Conservation (phyloP, 2,329 filamentous ascomycete genomes). For the Hymenoscyphus linearis region DNA sequence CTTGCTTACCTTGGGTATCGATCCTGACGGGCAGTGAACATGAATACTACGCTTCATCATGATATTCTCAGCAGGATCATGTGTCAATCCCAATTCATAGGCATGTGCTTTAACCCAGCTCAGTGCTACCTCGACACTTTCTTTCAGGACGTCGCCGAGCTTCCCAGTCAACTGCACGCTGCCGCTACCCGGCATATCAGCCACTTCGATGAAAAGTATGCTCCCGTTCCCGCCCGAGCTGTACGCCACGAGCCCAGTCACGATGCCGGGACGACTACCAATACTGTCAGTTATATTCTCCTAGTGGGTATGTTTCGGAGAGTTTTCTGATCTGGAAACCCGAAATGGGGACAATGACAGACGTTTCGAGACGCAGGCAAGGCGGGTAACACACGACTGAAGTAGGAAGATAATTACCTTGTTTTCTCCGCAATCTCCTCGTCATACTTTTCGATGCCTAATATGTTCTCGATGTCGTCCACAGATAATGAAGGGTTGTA, state of each 20-base stretch:
- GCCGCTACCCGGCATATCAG: constrained; percentile 91
- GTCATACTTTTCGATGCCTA: constrained; percentile 90
- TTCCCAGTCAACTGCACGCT: constrained; percentile 94
- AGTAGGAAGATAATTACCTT: constrained; percentile 28
- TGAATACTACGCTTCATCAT: constrained; percentile 94
- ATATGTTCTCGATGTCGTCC: constrained; percentile 80
- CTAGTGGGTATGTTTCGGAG: constrained; percentile 8
- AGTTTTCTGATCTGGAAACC: background rate
- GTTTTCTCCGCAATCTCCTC: constrained; percentile 90
- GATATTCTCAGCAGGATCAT: constrained; percentile 79
- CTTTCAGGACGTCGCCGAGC: constrained; percentile 92
- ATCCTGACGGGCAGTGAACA: constrained; percentile 91
- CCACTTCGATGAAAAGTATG: constrained; percentile 97
- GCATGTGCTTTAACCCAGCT: constrained; percentile 97
- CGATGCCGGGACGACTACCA: constrained; percentile 72
- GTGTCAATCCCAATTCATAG: constrained; percentile 79
- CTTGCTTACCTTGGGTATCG: constrained; percentile 80
- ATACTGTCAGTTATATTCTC: constrained; percentile 20
- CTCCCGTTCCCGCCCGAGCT: constrained; percentile 87
- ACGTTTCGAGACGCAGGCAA: background rate
- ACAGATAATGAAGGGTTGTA: constrained; percentile 72
- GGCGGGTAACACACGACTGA: constrained; percentile 5
- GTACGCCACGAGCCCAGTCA: constrained; percentile 94
- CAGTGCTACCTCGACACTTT: constrained; percentile 91
- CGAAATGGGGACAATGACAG: constrained; percentile 3